Evolutionary conservation across 176 grass and related monocot genomes (phyloP).

Genomic region (Rhynchospora breviuscula): DNA sequence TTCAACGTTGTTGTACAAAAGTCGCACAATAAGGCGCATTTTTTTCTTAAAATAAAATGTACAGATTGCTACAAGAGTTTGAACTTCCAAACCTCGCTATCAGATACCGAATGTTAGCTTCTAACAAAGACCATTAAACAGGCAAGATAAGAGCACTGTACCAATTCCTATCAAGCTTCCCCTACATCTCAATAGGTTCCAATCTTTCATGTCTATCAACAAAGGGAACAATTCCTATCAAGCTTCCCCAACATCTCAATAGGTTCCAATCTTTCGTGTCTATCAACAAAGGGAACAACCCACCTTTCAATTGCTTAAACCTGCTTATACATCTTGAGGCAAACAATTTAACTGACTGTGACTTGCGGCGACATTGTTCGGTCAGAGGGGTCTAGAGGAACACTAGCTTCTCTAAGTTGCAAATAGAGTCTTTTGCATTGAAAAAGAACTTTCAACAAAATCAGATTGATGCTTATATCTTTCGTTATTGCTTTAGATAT

Average conservation of each 20-base stretch:
- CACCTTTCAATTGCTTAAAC: conserved; percentile 6
- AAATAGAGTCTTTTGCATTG: not conserved
- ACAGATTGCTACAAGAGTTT: not conserved
- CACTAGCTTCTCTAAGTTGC: not conserved
- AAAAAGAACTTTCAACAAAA: conserved; percentile 6
- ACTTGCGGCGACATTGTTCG: not conserved
- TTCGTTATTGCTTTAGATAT: not conserved
- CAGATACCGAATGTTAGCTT: not conserved
- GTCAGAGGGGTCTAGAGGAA: not conserved
- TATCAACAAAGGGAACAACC: not conserved
- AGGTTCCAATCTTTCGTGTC: not conserved
- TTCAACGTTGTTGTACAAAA: not conserved
- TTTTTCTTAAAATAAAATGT: not conserved
- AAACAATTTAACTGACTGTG: not conserved
- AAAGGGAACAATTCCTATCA: not conserved
- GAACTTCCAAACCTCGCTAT: not conserved
- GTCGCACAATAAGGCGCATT: not conserved
- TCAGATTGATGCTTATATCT: conserved; percentile 2
- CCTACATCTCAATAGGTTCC: not conserved
- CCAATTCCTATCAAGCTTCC: not conserved
- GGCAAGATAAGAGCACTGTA: not conserved
- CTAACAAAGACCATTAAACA: conserved; percentile 6
- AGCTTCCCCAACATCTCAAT: not conserved
- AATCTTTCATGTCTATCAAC: not conserved
- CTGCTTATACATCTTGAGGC: not conserved